A percentile compares a stretch with the other conserved stretches of the same genome.
phyloP scores from a whole-genome alignment of 306 rosid species.

The Lathyrus sativus region DNA sequence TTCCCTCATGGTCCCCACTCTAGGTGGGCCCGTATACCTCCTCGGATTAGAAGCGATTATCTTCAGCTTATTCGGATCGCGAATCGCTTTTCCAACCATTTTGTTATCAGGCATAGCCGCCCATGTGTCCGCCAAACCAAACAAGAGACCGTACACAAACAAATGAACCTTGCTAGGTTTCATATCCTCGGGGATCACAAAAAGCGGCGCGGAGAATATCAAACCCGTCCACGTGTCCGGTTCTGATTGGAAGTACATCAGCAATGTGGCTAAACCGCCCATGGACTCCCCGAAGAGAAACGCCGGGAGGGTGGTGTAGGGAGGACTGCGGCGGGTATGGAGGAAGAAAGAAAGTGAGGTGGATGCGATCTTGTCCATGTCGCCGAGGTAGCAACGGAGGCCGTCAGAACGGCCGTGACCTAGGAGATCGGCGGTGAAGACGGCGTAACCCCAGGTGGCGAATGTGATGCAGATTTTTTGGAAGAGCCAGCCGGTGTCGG shows the following conservation, averaged over 20 bases:
- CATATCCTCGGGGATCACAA: constrained; percentile 93
- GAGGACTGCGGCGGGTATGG: constrained; percentile 55
- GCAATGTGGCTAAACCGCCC: constrained; percentile 77
- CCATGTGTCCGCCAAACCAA: constrained; percentile 94
- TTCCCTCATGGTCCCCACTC: constrained; percentile 98
- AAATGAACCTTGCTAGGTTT: constrained; percentile 67
- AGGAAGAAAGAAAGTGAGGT: constrained; percentile 72
- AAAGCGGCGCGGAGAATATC: constrained; percentile 87
- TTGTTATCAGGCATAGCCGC: constrained; percentile 91
- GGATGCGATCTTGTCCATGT: constrained; percentile 72
- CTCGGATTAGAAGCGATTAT: constrained; percentile 84
- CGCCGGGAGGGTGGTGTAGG: constrained; percentile 66
- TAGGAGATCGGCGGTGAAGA: constrained; percentile 87
- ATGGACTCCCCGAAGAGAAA: constrained; percentile 93
- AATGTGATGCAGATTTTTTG: constrained; percentile 81
- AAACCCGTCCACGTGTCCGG: constrained; percentile 87
- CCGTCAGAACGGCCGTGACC: constrained; percentile 98
- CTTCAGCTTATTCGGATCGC: constrained; percentile 77
- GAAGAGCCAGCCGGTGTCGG: constrained; percentile 98
- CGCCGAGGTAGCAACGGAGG: constrained; percentile 87
- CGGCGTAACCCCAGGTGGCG: constrained; percentile 93
- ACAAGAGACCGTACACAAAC: constrained; percentile 71
- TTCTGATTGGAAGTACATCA: constrained; percentile 79
- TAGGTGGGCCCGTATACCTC: constrained; percentile 80
- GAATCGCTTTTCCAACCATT: constrained; percentile 90